These are phyloP conservation scores for Achaetomiella virescens DNA, from an alignment of 495 filamentous ascomycete species.

Conservation along the genomic window DNA sequence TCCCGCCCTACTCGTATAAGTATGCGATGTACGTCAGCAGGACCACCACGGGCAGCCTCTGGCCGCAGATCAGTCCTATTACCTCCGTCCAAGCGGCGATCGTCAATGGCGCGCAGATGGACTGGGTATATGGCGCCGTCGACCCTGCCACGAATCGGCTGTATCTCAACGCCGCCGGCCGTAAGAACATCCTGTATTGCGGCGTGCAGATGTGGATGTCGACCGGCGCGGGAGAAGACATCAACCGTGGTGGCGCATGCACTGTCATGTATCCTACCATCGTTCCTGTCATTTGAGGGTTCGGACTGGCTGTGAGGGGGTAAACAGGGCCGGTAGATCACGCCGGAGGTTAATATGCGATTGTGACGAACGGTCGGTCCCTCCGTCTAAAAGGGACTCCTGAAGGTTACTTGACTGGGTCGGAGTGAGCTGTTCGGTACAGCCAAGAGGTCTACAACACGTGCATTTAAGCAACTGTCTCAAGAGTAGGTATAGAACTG, in stretches of 20 bases:
- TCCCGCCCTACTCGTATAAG: not conserved
- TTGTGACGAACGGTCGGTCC: too few relatives aligned
- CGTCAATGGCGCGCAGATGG: not conserved
- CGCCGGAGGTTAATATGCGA: too few relatives aligned
- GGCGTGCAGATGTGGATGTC: constrained; percentile 5
- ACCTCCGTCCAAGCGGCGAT: not conserved
- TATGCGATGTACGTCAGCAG: not conserved
- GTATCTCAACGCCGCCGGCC: constrained; percentile 4
- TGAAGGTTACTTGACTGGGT: too few relatives aligned
- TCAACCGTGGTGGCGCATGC: not conserved
- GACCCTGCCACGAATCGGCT: not conserved
- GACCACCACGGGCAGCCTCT: not conserved
- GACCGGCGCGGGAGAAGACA: not conserved
- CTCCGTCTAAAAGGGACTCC: too few relatives aligned
- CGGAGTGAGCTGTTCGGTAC: too few relatives aligned
- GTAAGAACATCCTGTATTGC: constrained; percentile 5
- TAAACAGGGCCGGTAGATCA: too few relatives aligned
- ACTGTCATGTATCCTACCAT: not conserved
- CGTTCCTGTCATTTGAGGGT: too few relatives aligned
- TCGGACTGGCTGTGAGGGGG: too few relatives aligned
- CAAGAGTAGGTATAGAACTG: too few relatives aligned
- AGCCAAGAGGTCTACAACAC: too few relatives aligned
- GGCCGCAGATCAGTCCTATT: not conserved
- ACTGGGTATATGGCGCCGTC: not conserved
- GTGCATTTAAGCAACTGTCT: too few relatives aligned